Base-by-base conservation (phyloP, 805 yeast genomes). In the Candida sithepensis region DNA sequence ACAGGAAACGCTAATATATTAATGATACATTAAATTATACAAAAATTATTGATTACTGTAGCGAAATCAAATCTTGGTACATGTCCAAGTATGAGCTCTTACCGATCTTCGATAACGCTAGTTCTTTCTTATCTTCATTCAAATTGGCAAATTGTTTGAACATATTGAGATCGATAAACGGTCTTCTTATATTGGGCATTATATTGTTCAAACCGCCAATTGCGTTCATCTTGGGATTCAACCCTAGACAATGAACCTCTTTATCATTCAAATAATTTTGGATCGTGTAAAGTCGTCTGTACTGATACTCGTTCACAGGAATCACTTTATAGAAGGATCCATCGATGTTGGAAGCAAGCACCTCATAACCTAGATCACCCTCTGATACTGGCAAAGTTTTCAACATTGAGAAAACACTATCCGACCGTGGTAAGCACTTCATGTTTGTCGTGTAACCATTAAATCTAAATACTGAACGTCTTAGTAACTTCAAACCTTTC, bases 211-310 rank as follows among this genome's bases (percentile, higher is more conserved):
- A 50, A 10, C 72, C 61, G 3, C 77, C 77, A 28, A 78, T 64
- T 37, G 88, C 67, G 56, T 84, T 84, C 73, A 80, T 69, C 52
- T 78, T 74, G 2, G 96, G 96, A 61, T 92, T 94, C 54, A 94
- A 69, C 0, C 97, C 97, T 43, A 86, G 83, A 48, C 70, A 66
- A 52, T 85, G 90, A 34, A 72, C 73, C 48, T 85, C 87, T 55
- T 86, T 86, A 47, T 91, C 97, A 33, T 77, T 76, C 43, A 94
- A 68, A 57, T 90, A 97, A 65, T 90, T 96, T 61, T 91, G 97
- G 19, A 92, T 70, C 32, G 89, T 83, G 59, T 86, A 88, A 60
- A 94, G 72, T 48, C 95, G 73, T 64, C 97, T 77, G 66, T 89
- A 94, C 12, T 81, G 74, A 2, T 79, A 68, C 61, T 94, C 98